Evolutionary conservation across 1,139 yeast genomes (phyloP).

Genomic region (Yamadazyma kanchanaburiensis): DNA sequence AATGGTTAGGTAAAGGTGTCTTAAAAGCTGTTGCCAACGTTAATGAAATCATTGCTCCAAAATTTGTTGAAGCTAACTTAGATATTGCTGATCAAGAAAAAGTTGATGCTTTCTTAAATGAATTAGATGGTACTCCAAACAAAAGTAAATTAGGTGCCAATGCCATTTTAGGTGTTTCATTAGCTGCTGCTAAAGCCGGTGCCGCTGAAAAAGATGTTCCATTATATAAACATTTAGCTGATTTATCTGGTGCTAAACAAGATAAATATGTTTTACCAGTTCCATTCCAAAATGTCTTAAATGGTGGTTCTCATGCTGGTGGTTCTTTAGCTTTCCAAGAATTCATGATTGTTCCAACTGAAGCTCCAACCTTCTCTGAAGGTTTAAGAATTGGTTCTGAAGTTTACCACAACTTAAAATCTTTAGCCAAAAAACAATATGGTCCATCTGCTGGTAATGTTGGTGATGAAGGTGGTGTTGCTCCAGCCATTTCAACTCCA

Average conservation of each 20-base stretch:
- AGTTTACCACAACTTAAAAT: conserved; percentile 92
- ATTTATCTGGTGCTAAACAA: conserved; percentile 56
- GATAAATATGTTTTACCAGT: conserved; percentile 84
- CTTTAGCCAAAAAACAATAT: conserved; percentile 85
- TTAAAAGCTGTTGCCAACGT: conserved; percentile 89
- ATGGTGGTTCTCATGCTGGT: conserved; percentile 99
- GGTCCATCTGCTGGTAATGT: conserved; percentile 98
- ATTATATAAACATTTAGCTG: conserved; percentile 81
- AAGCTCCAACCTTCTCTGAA: conserved; percentile 83
- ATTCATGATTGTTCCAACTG: conserved; percentile 95
- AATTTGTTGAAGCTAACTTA: conserved; percentile 67
- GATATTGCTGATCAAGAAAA: conserved; percentile 77
- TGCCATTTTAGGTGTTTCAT: conserved; percentile 92
- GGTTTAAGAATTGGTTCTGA: conserved; percentile 94
- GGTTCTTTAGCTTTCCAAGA: conserved; percentile 98
- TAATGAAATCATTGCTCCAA: conserved; percentile 86
- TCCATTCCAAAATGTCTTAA: conserved; percentile 95
- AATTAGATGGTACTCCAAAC: conserved; percentile 90
- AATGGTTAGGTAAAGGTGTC: conserved; percentile 97
- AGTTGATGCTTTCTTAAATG: conserved; percentile 72
- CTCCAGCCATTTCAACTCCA: conserved; percentile 90
- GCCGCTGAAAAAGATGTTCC: conserved; percentile 89
- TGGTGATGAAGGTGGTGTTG: conserved; percentile 99
- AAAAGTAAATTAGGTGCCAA: conserved; percentile 94
- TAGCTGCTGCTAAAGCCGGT: conserved; percentile 92